phyloP scores from a whole-genome alignment of 257 asterid genomes.

The Solanum lycopersicoides region DNA sequence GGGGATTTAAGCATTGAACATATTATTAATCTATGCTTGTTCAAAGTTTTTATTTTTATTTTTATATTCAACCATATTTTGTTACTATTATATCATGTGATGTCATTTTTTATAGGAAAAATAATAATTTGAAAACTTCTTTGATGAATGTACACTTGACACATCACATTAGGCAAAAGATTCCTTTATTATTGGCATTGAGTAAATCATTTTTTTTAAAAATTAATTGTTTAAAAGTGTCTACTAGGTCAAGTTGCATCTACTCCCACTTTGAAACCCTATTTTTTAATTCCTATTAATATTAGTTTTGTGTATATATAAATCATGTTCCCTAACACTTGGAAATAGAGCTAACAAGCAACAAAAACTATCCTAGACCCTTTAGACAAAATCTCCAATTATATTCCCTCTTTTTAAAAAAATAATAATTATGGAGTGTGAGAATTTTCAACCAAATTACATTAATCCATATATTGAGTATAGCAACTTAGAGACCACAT shows the following conservation, averaged over 20 bases:
- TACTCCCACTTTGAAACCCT: background rate
- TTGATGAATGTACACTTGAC: background rate
- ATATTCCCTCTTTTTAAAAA: background rate
- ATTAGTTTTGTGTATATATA: background rate
- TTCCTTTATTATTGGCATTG: background rate
- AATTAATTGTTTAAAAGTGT: background rate
- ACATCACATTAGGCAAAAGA: constrained; percentile 2
- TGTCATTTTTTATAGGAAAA: background rate
- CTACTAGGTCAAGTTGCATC: background rate
- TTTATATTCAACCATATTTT: background rate
- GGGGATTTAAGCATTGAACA: background rate
- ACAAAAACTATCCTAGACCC: background rate
- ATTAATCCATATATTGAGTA: background rate
- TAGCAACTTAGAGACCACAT: background rate
- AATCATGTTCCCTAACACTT: background rate
- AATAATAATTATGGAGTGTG: background rate
- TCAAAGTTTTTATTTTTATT: background rate
- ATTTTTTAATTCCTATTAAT: background rate
- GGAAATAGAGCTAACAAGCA: background rate
- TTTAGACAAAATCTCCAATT: background rate
- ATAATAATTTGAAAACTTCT: background rate
- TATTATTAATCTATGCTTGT: background rate
- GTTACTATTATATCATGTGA: background rate
- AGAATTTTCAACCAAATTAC: constrained; percentile 3
- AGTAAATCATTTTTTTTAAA: background rate